Evolutionary conservation across 2,329 filamentous ascomycete genomes (phyloP).

Genomic region (Emmonsia crescens): DNA sequence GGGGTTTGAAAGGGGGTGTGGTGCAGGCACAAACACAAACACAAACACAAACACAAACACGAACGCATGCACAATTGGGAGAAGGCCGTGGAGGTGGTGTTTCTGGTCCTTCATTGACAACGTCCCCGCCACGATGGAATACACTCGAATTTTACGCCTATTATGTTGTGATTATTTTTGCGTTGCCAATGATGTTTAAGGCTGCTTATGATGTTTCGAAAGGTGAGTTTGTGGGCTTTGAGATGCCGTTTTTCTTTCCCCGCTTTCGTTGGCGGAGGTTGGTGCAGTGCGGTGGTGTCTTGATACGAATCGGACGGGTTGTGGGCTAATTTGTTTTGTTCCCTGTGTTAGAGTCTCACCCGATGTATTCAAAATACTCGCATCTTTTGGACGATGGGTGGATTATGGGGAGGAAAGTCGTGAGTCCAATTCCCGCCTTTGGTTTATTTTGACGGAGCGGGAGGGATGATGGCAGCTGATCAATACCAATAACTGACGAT

Average conservation of each 20-base stretch:
- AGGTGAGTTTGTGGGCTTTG: constrained; percentile 42
- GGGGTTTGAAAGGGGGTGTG: background rate
- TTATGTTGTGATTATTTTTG: constrained; percentile 53
- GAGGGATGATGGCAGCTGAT: background rate
- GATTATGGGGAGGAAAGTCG: constrained; percentile 85
- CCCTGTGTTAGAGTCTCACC: constrained; percentile 55
- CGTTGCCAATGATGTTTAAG: constrained; percentile 82
- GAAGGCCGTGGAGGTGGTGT: constrained; percentile 35
- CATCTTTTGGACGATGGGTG: constrained; percentile 66
- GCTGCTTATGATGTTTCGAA: constrained; percentile 75
- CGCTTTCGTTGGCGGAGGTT: background rate
- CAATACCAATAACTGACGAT: background rate
- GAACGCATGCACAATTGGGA: background rate
- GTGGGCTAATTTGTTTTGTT: constrained; percentile 5
- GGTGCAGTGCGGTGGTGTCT: background rate
- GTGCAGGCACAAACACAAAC: background rate
- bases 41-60: background rate
- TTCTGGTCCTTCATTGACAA: background rate
- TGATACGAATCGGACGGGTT: background rate
- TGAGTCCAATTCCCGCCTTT: constrained; percentile 32
- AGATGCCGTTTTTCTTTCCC: background rate
- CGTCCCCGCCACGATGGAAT: constrained; percentile 62
- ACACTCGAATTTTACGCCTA: constrained; percentile 82
- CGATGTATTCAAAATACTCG: constrained; percentile 66
- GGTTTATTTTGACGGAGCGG: background rate